Evolutionary conservation across 2,329 filamentous ascomycete genomes (phyloP).

Genomic region (Neofusicoccum umdonicola): DNA sequence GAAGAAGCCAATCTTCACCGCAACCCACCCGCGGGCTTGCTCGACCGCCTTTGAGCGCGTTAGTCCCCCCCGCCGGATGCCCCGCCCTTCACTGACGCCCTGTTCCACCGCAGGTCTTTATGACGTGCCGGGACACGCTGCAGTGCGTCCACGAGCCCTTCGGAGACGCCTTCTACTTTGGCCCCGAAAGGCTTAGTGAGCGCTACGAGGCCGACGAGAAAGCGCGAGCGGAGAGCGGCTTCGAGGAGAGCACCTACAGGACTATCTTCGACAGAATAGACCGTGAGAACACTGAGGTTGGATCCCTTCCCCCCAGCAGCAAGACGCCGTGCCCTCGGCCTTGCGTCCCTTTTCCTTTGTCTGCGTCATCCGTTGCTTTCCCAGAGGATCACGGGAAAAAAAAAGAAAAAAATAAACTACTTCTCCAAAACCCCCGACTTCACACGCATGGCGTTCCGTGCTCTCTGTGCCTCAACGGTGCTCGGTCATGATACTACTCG

Average conservation of each 20-base stretch:
- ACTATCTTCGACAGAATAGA: slow-evolving; percentile 77
- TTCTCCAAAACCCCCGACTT: background rate
- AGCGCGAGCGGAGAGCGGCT: slow-evolving; percentile 58
- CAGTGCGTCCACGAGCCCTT: slow-evolving; percentile 93
- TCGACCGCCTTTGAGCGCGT: slow-evolving; percentile 97
- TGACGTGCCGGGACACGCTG: slow-evolving; percentile 82
- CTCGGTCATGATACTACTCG: background rate
- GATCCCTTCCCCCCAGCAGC: slow-evolving; percentile 36
- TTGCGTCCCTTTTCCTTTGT: slow-evolving; percentile 17
- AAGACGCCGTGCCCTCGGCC: slow-evolving; percentile 14
- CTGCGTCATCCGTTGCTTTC: background rate
- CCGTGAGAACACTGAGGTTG: slow-evolving; percentile 70
- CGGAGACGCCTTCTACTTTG: slow-evolving; percentile 94
- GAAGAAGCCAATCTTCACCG: slow-evolving; percentile 82
- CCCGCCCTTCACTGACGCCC: slow-evolving; percentile 18
- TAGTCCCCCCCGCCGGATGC: slow-evolving; percentile 32
- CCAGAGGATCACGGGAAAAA: background rate
- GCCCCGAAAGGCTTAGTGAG: slow-evolving; percentile 78
- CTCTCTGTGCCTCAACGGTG: slow-evolving; percentile 2
- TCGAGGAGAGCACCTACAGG: slow-evolving; percentile 67
- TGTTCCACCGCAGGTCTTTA: slow-evolving; percentile 64
- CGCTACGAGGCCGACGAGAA: slow-evolving; percentile 72
- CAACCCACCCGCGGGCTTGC: slow-evolving; percentile 90
- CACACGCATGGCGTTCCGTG: no score
- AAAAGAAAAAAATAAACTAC: background rate